These are phyloP conservation scores for Starmera quercuum DNA, from an alignment of 805 yeast genomes.

Conservation along the genomic window DNA sequence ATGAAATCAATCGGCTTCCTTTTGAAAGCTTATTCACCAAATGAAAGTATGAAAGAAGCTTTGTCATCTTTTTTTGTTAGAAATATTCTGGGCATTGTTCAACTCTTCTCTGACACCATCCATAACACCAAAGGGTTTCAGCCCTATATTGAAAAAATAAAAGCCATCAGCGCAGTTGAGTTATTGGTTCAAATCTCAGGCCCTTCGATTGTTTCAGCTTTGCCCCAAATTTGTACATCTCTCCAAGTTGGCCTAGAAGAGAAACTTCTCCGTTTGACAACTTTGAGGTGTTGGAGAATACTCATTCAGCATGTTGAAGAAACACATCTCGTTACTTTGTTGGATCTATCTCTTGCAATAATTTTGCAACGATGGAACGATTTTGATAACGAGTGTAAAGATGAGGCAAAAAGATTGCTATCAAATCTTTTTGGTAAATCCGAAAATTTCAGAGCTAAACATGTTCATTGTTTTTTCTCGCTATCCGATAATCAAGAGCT, in stretches of 20 bases:
- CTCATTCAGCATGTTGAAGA: constrained; percentile 51
- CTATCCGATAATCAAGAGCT: constrained; percentile 37
- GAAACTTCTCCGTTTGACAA: constrained; percentile 47
- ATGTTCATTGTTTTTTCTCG: constrained; percentile 46
- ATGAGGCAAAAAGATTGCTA: constrained; percentile 46
- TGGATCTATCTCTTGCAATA: constrained; percentile 69
- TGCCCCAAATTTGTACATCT: constrained; percentile 83
- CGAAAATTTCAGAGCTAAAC: constrained; percentile 27
- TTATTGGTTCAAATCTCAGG: constrained; percentile 51
- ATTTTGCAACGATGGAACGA: constrained; percentile 58
- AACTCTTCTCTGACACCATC: constrained; percentile 70
- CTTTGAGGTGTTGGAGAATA: constrained; percentile 62
- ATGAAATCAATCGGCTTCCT: constrained; percentile 34
- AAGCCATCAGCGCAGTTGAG: constrained; percentile 67
- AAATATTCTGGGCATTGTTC: constrained; percentile 67
- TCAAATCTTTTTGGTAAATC: constrained; percentile 26
- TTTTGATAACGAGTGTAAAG: constrained; percentile 42
- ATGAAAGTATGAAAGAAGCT: constrained; percentile 13
- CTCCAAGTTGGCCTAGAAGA: constrained; percentile 71
- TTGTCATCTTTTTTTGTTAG: constrained; percentile 41
- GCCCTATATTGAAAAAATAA: constrained; percentile 64
- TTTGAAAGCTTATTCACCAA: constrained; percentile 20
- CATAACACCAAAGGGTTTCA: constrained; percentile 66
- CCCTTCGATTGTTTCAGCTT: constrained; percentile 51
- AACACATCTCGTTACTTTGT: constrained; percentile 52